phyloP scores from a whole-genome alignment of 1,139 yeast species.

The Arxiozyma bovina region DNA sequence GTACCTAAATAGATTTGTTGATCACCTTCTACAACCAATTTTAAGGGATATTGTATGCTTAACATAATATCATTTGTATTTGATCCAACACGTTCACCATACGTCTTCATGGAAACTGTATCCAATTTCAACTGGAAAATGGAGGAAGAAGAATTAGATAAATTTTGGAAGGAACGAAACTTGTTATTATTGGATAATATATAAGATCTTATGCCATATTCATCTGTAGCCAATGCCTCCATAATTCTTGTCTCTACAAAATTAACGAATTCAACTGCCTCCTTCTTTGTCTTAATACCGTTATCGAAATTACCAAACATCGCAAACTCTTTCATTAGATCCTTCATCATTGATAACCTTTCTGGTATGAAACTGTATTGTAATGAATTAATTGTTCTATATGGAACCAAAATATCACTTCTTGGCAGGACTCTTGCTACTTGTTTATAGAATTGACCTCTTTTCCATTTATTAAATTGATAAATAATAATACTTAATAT shows the following conservation, averaged over 20 bases:
- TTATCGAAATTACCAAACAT: neutral
- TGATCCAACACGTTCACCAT: slow-evolving; percentile 1
- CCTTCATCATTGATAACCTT: slow-evolving; percentile 3
- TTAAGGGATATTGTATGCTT: slow-evolving; percentile 8
- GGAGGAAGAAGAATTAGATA: neutral
- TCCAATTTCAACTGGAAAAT: slow-evolving; percentile 2
- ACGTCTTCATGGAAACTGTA: neutral
- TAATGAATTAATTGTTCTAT: slow-evolving; percentile 14
- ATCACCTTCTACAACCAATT: neutral
- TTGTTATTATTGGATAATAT: neutral
- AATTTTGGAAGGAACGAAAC: neutral
- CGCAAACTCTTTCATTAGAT: neutral
- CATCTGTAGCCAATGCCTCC: slow-evolving; percentile 7
- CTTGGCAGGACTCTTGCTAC: slow-evolving; percentile 10
- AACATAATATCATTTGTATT: slow-evolving; percentile 4
- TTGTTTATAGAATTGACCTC: slow-evolving; percentile 10
- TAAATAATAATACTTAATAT: slow-evolving; percentile 14
- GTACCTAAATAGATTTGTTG: slow-evolving; percentile 5
- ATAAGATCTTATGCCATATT: slow-evolving; percentile 5
- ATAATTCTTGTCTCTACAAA: slow-evolving; percentile 7
- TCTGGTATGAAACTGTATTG: slow-evolving; percentile 9
- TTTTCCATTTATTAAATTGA: slow-evolving; percentile 18
- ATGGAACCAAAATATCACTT: slow-evolving; percentile 11
- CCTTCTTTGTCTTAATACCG: neutral
- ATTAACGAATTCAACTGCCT: neutral